Evolutionary conservation across 306 rosid species (phyloP), one percentile per base, ranked within the genome.

Genomic region (Dryas drummondii): DNA sequence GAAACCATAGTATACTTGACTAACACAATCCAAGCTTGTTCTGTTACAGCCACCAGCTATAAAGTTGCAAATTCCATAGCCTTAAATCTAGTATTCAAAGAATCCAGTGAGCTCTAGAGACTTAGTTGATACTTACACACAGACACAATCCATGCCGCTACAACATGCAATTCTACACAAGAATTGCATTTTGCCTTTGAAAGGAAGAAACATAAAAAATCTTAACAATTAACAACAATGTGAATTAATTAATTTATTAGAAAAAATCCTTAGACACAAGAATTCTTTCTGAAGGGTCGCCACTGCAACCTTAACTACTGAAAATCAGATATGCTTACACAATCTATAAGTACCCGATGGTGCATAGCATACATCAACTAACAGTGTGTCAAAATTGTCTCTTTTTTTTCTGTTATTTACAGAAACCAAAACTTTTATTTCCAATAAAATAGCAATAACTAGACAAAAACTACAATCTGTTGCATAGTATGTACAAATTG

Each of bases 11-110:
- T 55, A 12, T 17, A 40, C 26, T 15, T 5, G 19, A 16, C 4
- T n/a, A 42, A 81, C 55, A 27, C 37, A 68, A 22, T 68, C 47
- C 46, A 63, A 55, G 64, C 60, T 10, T 71, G 51, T 68, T 49
- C 58, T 12, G 47, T 4, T 27, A 3, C 19, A 51, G 9, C 26
- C 11, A 47, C 51, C 2, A 53, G 13, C 37, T 32, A 71, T 7
- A 19, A 71, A 22, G 26, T 3, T 42, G 52, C 53, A 44, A 42
- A 55, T 12, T 14, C 37, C 68, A 48, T 9, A 1, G n/a, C 41
- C 49, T 46, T 5, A 65, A 51, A 44, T 70, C 13, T 37, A 52
- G 12, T 1, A n/a, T 32, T 0, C 50, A 2, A 17, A 37, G 6
- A 61, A 40, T 37, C 15, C 19, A 1, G 56, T 51, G 73, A 68